Evolutionary conservation across 495 filamentous ascomycete genomes (phyloP).

Genomic region (Neurospora africana): DNA sequence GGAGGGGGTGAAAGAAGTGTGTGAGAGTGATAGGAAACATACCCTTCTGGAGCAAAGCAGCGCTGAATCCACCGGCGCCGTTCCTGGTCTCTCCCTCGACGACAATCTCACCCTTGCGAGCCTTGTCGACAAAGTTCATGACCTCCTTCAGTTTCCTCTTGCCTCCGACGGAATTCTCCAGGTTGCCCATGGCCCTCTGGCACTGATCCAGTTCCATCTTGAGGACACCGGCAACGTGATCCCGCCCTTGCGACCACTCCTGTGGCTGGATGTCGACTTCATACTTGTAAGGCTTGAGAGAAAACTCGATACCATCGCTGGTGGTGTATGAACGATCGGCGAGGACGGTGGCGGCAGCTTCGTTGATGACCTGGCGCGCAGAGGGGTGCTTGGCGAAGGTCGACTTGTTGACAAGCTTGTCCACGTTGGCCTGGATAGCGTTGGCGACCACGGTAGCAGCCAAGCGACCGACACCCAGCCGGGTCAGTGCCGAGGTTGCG

Average conservation of each 20-base stretch:
- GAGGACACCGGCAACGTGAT: constrained; percentile 64
- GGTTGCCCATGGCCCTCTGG: constrained; percentile 61
- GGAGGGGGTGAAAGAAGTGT: not conserved
- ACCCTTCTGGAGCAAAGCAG: constrained; percentile 73
- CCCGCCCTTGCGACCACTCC: constrained; percentile 77
- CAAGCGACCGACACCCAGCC: constrained; percentile 83
- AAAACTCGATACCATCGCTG: constrained; percentile 97
- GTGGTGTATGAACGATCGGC: constrained; percentile 95
- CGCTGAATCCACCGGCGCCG: constrained; percentile 86
- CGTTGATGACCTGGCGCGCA: constrained; percentile 79
- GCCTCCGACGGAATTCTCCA: constrained; percentile 68
- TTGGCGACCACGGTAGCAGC: constrained; percentile 84
- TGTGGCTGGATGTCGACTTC: constrained; percentile 86
- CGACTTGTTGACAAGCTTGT: constrained; percentile 62
- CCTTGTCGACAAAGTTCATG: constrained; percentile 79
- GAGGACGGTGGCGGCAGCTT: constrained; percentile 76
- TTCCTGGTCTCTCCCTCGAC: constrained; percentile 71
- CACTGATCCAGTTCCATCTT: constrained; percentile 77
- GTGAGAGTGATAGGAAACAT: constrained; percentile 9
- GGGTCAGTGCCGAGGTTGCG: constrained; percentile 78
- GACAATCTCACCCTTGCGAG: constrained; percentile 70
- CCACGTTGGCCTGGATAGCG: constrained; percentile 77
- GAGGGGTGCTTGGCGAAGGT: constrained; percentile 86
- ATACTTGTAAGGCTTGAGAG: constrained; percentile 97
- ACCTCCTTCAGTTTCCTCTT: constrained; percentile 80